Evolutionary conservation across 805 yeast species (phyloP).

Genomic region (Metschnikowia borealis): DNA sequence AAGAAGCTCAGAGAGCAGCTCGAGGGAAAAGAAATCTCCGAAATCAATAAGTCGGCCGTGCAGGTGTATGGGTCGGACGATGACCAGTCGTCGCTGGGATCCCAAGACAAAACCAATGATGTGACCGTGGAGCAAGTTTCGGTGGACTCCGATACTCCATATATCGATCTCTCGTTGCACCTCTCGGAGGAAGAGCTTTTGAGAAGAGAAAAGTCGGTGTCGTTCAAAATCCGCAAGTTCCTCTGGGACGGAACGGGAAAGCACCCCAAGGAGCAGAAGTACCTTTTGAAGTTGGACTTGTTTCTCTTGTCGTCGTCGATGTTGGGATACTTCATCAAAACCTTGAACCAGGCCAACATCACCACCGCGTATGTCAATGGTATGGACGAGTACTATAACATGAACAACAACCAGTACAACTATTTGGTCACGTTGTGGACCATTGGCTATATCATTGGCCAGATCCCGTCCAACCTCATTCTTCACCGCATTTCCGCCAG

Average conservation of each 20-base stretch:
- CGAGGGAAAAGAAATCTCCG: constrained; percentile 9
- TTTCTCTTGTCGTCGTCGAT: constrained; percentile 22
- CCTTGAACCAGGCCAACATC: constrained; percentile 17
- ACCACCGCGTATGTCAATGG: constrained; percentile 19
- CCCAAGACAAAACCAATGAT: not conserved
- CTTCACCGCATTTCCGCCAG: constrained; percentile 42
- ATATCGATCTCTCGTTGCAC: constrained; percentile 9
- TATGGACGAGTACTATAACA: constrained; percentile 16
- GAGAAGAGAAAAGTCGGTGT: constrained; percentile 17
- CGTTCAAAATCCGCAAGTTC: constrained; percentile 23
- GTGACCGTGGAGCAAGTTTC: constrained; percentile 3
- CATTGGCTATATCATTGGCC: constrained; percentile 16
- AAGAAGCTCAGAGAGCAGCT: constrained; percentile 2
- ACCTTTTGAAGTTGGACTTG: constrained; percentile 31
- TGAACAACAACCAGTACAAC: constrained; percentile 18
- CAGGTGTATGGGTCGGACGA: constrained; percentile 2
- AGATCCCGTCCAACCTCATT: constrained; percentile 21
- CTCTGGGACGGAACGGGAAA: constrained; percentile 38
- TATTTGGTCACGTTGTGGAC: constrained; percentile 17
- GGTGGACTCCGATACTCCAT: constrained; percentile 2
- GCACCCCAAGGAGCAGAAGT: constrained; percentile 34
- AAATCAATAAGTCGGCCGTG: not conserved
- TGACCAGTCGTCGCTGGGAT: not conserved
- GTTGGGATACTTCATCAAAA: constrained; percentile 19
- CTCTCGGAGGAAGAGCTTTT: constrained; percentile 18